phyloP scores from a whole-genome alignment of 257 asterid species.

The Przewalskia tangutica region DNA sequence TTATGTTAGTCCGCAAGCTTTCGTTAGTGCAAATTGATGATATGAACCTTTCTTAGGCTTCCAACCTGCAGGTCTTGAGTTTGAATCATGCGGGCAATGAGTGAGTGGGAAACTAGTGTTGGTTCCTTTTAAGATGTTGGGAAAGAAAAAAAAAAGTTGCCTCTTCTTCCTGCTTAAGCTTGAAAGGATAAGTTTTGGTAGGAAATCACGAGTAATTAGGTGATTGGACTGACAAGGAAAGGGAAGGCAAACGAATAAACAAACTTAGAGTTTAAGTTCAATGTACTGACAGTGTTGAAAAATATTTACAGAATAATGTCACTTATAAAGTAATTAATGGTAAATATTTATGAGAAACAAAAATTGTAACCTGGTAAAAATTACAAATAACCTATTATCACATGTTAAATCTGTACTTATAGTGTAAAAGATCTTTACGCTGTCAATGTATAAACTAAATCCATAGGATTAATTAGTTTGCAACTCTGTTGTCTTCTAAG shows the following conservation, averaged over 20 bases:
- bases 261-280: too few relatives aligned
- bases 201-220: not conserved
- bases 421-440: not conserved
- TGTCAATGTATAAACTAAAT: not conserved
- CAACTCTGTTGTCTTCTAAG: not conserved
- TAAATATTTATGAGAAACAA: not conserved
- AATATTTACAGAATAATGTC: not conserved
- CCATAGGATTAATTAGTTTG: not conserved
- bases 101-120: not conserved
- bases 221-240: not conserved
- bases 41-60: not conserved
- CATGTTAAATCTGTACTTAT: not conserved
- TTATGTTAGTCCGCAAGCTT: too few relatives aligned
- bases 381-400: not conserved
- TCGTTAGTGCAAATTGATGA: not conserved
- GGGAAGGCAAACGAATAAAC: not conserved
- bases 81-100: not conserved
- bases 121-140: not conserved
- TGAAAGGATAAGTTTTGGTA: not conserved
- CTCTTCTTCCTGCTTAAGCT: not conserved
- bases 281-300: not conserved
- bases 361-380: not conserved
- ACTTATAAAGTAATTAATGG: not conserved
- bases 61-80: not conserved
- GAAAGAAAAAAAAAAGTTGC: not conserved